Evolutionary conservation across 495 filamentous ascomycete species (phyloP).

Genomic region (Xylaria acuta): DNA sequence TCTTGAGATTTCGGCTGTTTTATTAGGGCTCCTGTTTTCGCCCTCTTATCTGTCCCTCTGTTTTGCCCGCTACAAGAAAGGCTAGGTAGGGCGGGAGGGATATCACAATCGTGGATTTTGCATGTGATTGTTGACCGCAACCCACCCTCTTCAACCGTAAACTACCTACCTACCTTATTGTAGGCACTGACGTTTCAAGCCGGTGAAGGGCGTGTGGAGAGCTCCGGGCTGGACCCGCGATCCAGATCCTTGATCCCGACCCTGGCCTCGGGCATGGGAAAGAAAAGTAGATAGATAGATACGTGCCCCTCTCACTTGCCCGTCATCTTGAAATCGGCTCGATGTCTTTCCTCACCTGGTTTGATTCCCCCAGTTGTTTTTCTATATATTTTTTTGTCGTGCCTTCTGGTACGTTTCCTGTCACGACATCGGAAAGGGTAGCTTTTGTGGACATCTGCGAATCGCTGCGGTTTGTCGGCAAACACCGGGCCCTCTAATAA

Average conservation of each 20-base stretch:
- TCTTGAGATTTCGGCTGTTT: not conserved
- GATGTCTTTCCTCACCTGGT: not conserved
- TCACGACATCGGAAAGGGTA: not conserved
- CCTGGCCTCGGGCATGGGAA: not conserved
- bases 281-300: not conserved
- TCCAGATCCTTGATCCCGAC: constrained; percentile 18
- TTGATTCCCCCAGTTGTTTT: not conserved
- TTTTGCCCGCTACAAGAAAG: not conserved
- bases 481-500: not conserved
- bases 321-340: constrained; percentile 12
- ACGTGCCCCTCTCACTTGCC: not conserved
- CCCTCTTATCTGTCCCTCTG: not conserved
- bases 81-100: not conserved
- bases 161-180: not conserved
- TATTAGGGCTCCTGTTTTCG: not conserved
- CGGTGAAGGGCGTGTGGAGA: constrained; percentile 11
- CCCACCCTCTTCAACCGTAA: not conserved
- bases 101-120: not conserved
- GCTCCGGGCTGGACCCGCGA: not conserved
- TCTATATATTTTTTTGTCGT: not conserved
- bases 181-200: too few species aligned
- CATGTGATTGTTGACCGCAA: constrained; percentile 8
- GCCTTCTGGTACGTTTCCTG: not conserved
- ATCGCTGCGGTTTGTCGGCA: not conserved
- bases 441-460: not conserved